Evolutionary conservation across 768 basidiomycete species (phyloP).

Genomic region (Leucocoprinus sp.): DNA sequence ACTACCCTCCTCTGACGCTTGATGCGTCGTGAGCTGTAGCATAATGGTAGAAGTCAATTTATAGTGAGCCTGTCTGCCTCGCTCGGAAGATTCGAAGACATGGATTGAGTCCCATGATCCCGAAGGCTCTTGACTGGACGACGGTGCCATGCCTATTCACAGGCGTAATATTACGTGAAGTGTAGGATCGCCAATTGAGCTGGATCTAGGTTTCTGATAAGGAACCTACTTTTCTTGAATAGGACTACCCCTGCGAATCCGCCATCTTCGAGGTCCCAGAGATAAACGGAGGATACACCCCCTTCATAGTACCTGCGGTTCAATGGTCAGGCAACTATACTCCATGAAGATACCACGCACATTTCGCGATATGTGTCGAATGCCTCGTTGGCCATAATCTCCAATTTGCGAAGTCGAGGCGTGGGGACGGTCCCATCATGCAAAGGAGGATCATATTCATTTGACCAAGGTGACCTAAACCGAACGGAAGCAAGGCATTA

Average conservation of each 20-base stretch:
- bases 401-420: conserved; percentile 79
- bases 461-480: conserved; percentile 93
- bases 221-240: conserved; percentile 77
- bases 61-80: conserved; percentile 89
- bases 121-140: conserved; percentile 50
- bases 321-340: not conserved
- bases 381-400: conserved; percentile 89
- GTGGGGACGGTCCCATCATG: conserved; percentile 87
- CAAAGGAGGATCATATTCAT: conserved; percentile 86
- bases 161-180: conserved; percentile 1
- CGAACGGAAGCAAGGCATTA: not conserved
- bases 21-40: conserved; percentile 72
- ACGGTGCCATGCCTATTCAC: conserved; percentile 50
- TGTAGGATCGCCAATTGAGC: not conserved
- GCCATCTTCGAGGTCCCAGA: conserved; percentile 97
- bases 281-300: conserved; percentile 93
- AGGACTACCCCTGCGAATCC: conserved; percentile 96
- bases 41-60: conserved; percentile 97
- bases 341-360: conserved; percentile 27
- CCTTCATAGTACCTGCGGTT: conserved; percentile 85
- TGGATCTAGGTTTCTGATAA: not conserved
- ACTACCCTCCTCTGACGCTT: conserved; percentile 19
- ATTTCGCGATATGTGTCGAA: conserved; percentile 97
- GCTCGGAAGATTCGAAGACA: conserved; percentile 91
- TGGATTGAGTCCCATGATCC: conserved; percentile 99